A percentile compares a stretch with the other conserved stretches of the same genome.
These are phyloP conservation scores for Talaromyces proteolyticus DNA, from an alignment of 495 filamentous ascomycete species.

Conservation along the genomic window DNA sequence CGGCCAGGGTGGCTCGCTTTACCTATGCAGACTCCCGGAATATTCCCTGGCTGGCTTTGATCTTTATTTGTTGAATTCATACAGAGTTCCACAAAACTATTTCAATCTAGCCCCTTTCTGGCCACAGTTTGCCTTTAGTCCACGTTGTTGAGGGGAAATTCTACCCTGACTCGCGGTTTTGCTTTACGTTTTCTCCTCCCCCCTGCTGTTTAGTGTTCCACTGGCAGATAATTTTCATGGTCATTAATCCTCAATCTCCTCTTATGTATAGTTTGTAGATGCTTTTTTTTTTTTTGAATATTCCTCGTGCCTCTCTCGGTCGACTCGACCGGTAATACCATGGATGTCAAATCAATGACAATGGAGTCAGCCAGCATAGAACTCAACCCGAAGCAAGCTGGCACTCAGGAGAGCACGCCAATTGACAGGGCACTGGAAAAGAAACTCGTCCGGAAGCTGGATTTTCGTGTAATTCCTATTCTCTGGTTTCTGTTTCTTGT, in stretches of 20 bases:
- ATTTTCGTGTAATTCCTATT: slow-evolving; percentile 26
- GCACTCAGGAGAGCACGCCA: neutral
- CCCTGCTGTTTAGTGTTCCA: too few species aligned
- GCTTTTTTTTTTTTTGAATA: too few species aligned
- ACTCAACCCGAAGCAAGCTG: neutral
- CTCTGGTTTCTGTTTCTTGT: slow-evolving; percentile 31
- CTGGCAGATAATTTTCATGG: neutral
- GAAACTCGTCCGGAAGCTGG: slow-evolving; percentile 30
- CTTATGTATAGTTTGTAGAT: neutral
- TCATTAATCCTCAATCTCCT: neutral
- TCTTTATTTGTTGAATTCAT: too few species aligned
- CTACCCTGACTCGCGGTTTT: too few species aligned
- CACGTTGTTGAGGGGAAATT: too few species aligned
- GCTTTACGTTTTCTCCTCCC: too few species aligned
- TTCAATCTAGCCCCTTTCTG: too few species aligned
- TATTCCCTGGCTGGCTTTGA: too few species aligned
- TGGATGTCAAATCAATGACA: neutral
- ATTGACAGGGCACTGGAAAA: slow-evolving; percentile 44
- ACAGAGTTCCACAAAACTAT: too few species aligned
- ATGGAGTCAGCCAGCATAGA: slow-evolving; percentile 2
- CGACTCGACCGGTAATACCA: slow-evolving; percentile 1
- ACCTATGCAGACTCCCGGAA: too few species aligned
- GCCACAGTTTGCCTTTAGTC: too few species aligned
- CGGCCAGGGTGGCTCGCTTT: too few species aligned
- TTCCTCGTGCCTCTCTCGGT: neutral